Conservation (phyloP, 2,329 filamentous ascomycete species). For the Stemphylium lycopersici region DNA sequence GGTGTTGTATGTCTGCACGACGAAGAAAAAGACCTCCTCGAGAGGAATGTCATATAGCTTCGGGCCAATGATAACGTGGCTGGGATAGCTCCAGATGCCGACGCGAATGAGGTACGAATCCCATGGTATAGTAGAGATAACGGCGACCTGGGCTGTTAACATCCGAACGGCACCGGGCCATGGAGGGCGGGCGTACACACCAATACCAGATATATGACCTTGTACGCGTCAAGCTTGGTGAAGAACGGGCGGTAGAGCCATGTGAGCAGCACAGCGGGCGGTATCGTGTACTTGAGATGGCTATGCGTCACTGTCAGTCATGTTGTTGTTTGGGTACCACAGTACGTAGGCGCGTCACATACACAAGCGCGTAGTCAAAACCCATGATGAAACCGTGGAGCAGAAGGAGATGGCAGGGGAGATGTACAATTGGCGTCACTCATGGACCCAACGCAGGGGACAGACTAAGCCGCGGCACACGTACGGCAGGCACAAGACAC, state of each 20-base stretch:
- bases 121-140: slow-evolving; percentile 74
- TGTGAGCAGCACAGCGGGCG: slow-evolving; percentile 65
- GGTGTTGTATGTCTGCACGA: slow-evolving; percentile 77
- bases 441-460: slow-evolving; percentile 22
- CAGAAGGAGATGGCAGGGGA: slow-evolving; percentile 15
- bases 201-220: slow-evolving; percentile 64
- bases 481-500: slow-evolving; percentile 18
- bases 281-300: slow-evolving; percentile 71
- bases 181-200: slow-evolving; percentile 36
- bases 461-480: slow-evolving; percentile 25
- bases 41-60: slow-evolving; percentile 69
- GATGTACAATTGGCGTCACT: slow-evolving; percentile 21
- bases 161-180: not conserved
- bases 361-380: slow-evolving; percentile 68
- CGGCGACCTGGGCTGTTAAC: slow-evolving; percentile 60
- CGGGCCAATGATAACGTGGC: slow-evolving; percentile 66
- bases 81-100: slow-evolving; percentile 74
- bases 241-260: slow-evolving; percentile 66
- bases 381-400: slow-evolving; percentile 54
- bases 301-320: slow-evolving; percentile 48
- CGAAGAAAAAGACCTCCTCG: slow-evolving; percentile 79
- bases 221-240: slow-evolving; percentile 67
- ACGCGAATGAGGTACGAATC: slow-evolving; percentile 75
- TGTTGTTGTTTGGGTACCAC: not conserved
- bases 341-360: slow-evolving; percentile 43